phyloP scores from a whole-genome alignment of 176 grass and related monocot genomes.

The Miscanthus lutarioriparius region DNA sequence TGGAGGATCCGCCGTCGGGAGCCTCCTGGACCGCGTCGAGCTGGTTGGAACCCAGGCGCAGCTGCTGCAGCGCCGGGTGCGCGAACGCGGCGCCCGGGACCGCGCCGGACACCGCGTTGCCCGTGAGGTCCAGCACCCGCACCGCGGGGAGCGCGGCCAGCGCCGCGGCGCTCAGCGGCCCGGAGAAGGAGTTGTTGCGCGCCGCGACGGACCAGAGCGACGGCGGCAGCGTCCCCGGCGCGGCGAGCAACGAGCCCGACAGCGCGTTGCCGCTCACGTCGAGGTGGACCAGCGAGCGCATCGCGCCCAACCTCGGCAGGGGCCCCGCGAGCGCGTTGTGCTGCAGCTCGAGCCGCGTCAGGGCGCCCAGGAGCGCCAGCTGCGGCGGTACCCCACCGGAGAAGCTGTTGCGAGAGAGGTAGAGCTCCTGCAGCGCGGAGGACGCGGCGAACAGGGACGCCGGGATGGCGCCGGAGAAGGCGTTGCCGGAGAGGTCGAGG shows the following conservation, averaged over 20 bases:
- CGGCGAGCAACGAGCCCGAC: slow-evolving; percentile 10
- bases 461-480: slow-evolving; percentile 56
- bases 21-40: slow-evolving; percentile 32
- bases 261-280: slow-evolving; percentile 52
- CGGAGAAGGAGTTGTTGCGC: slow-evolving; percentile 41
- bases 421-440: slow-evolving; percentile 41
- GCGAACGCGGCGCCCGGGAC: slow-evolving; percentile 45
- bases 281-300: slow-evolving; percentile 44
- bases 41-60: slow-evolving; percentile 42
- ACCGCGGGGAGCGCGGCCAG: slow-evolving; percentile 22
- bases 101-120: slow-evolving; percentile 37
- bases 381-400: slow-evolving; percentile 35
- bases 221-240: slow-evolving; percentile 36
- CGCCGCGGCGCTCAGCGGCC: not conserved
- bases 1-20: slow-evolving; percentile 15
- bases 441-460: slow-evolving; percentile 13
- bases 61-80: slow-evolving; percentile 58
- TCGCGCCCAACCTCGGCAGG: slow-evolving; percentile 15
- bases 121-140: slow-evolving; percentile 53
- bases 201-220: slow-evolving; percentile 30
- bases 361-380: slow-evolving; percentile 17
- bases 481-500: slow-evolving; percentile 47
- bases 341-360: slow-evolving; percentile 45
- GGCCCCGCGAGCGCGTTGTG: slow-evolving; percentile 33
- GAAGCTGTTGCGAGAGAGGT: slow-evolving; percentile 54